These are phyloP conservation scores for Fusarium sulawesiense DNA, from an alignment of 2,329 filamentous ascomycete genomes.

Conservation along the genomic window DNA sequence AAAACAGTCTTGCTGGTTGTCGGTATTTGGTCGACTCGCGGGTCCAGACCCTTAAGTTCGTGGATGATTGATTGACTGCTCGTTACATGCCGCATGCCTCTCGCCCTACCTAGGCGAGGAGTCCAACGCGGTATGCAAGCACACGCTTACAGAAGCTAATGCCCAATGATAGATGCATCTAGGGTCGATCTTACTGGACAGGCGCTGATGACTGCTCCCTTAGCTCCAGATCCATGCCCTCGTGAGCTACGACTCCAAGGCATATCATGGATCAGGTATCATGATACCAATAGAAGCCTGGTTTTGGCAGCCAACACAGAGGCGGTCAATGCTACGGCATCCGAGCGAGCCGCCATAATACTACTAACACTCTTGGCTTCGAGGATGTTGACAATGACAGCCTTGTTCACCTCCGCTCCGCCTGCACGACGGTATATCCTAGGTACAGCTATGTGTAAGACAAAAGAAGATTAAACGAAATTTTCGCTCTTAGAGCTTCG, in stretches of 20 bases:
- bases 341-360: conserved; percentile 35
- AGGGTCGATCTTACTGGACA: conserved; percentile 6
- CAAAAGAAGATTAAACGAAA: conserved; percentile 24
- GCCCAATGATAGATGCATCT: conserved; percentile 27
- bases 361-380: neutral
- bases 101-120: conserved; percentile 15
- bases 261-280: conserved; percentile 36
- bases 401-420: neutral
- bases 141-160: conserved; percentile 13
- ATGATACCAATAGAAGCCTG: conserved; percentile 30
- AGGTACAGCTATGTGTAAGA: neutral
- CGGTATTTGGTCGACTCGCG: neutral
- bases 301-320: conserved; percentile 15
- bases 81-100: conserved; percentile 29
- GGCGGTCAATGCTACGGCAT: conserved; percentile 32
- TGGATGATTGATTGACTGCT: conserved; percentile 15
- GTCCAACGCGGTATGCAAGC: conserved; percentile 33
- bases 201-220: conserved; percentile 27
- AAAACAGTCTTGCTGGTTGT: neutral
- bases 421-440: neutral
- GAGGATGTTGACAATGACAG: neutral
- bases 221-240: conserved; percentile 39
- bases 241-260: conserved; percentile 42
- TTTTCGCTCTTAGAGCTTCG: conserved; percentile 22
- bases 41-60: conserved; percentile 31